These are phyloP conservation scores for Eucalyptus guilfoylei DNA, from an alignment of 345 rosid genomes.

Conservation along the genomic window DNA sequence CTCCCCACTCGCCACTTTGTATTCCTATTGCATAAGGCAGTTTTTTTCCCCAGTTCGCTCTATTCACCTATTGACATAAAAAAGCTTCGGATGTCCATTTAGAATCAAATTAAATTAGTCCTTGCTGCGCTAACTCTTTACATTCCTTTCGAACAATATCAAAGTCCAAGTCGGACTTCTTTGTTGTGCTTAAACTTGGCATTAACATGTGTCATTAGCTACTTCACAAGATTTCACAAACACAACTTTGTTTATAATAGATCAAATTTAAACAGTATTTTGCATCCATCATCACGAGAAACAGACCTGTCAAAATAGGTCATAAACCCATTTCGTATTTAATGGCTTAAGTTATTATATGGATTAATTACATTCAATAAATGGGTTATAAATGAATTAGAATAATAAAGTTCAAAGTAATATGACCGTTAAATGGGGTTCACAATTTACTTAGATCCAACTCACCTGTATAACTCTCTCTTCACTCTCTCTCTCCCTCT, in stretches of 20 bases:
- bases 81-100: not conserved
- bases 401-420: no score
- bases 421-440: fast-evolving
- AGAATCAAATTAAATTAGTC: not conserved
- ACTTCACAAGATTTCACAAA: not conserved
- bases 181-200: not conserved
- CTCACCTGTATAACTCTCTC: fast-evolving
- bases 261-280: not conserved
- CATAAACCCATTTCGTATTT: not conserved
- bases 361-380: no score
- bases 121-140: not conserved
- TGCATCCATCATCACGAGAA: not conserved
- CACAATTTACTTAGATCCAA: not conserved
- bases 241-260: not conserved
- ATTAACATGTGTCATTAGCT: not conserved
- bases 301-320: not conserved
- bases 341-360: no score
- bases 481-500: not conserved
- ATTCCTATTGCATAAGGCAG: not conserved
- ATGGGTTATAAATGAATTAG: no score
- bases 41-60: not conserved
- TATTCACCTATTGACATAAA: not conserved
- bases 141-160: not conserved
- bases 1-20: not conserved
- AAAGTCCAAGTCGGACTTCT: not conserved